Evolutionary conservation across 164 flowering plant genomes (phyloP).

Genomic region (Kalanchoe fedtschenkoi): DNA sequence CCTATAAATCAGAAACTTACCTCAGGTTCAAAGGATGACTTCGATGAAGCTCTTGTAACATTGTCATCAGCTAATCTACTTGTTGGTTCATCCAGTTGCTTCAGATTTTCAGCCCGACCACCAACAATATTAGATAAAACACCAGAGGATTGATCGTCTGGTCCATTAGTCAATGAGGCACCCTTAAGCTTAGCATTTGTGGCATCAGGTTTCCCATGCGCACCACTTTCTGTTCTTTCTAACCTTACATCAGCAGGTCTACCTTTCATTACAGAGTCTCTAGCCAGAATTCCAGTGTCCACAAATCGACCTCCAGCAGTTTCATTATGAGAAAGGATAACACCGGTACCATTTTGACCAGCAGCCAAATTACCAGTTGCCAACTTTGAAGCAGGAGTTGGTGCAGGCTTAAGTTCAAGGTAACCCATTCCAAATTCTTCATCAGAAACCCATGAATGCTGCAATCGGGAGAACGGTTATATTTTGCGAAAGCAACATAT

Average conservation of each 20-base stretch:
- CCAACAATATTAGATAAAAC: conserved; percentile 23
- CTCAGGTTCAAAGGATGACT: conserved; percentile 51
- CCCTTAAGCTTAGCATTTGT: conserved; percentile 43
- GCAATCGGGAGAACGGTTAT: conserved; percentile 12
- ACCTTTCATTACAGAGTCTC: conserved; percentile 36
- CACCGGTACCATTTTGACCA: conserved; percentile 35
- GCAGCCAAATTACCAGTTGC: conserved; percentile 21
- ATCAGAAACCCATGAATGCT: conserved; percentile 96
- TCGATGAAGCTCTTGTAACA: conserved; percentile 28
- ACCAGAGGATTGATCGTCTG: conserved; percentile 29
- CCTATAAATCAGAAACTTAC: conserved; percentile 20
- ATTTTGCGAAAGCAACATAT: neutral
- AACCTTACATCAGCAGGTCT: conserved; percentile 50
- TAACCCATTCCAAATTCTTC: conserved; percentile 97
- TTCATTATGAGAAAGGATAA: conserved; percentile 38
- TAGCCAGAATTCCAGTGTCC: conserved; percentile 38
- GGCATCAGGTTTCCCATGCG: conserved; percentile 36
- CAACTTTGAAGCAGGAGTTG: conserved; percentile 49
- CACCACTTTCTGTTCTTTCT: conserved; percentile 39
- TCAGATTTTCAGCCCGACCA: conserved; percentile 37
- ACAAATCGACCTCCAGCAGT: conserved; percentile 26
- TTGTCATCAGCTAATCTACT: conserved; percentile 47
- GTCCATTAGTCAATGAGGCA: conserved; percentile 30
- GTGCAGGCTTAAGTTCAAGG: conserved; percentile 69
- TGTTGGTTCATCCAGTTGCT: conserved; percentile 40